Conservation (phyloP, 2,329 filamentous ascomycete genomes). For the Aspergillus melleus region DNA sequence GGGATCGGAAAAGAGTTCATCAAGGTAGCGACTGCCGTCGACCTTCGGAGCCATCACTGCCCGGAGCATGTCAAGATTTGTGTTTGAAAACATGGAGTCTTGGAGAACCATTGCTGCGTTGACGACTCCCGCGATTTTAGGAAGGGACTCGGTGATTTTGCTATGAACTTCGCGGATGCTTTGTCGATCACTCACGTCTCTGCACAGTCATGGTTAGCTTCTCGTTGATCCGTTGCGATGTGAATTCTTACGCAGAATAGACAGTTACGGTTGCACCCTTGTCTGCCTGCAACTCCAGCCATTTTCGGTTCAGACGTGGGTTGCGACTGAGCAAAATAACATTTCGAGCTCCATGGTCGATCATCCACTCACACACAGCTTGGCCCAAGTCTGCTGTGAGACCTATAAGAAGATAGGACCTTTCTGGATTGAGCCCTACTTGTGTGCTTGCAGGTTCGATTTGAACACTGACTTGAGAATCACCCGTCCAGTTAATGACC, state of each 20-base stretch:
- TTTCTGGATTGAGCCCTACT: neutral
- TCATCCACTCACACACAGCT: constrained; percentile 15
- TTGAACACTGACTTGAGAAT: neutral
- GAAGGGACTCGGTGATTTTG: neutral
- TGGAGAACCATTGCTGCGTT: constrained; percentile 16
- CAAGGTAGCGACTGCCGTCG: constrained; percentile 3
- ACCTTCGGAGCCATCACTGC: constrained; percentile 10
- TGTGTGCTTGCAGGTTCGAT: neutral
- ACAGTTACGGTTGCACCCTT: neutral
- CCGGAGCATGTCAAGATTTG: constrained; percentile 1
- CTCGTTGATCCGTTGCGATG: neutral
- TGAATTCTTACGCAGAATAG: neutral
- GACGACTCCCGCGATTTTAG: constrained; percentile 13
- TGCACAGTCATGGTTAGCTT: neutral
- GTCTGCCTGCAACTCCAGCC: neutral
- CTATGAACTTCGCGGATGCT: neutral
- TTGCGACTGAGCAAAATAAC: constrained; percentile 24
- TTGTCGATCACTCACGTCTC: constrained; percentile 6
- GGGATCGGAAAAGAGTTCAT: constrained; percentile 8
- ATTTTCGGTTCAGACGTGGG: neutral
- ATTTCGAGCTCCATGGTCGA: constrained; percentile 4
- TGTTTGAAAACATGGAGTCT: constrained; percentile 12
- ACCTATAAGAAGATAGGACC: neutral
- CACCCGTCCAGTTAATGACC: neutral
- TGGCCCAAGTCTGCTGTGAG: neutral